phyloP scores from a whole-genome alignment of 768 basidiomycete genomes.

The Boletus reticulatus region DNA sequence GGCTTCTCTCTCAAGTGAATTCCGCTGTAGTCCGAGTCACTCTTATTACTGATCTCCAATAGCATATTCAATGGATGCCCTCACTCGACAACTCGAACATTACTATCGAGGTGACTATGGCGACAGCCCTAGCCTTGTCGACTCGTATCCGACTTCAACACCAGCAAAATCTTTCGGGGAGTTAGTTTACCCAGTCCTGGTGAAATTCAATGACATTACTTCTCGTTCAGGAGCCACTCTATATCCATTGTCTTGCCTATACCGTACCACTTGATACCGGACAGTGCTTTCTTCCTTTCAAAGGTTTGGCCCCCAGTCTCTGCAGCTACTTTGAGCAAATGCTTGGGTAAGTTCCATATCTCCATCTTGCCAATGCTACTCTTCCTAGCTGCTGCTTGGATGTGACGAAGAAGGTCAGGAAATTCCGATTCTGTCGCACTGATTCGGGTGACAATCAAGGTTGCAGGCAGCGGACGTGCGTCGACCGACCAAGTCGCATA shows the following conservation, averaged over 20 bases:
- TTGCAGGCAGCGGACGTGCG: slow-evolving; percentile 25
- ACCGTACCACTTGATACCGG: slow-evolving; percentile 52
- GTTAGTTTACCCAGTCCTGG: not conserved
- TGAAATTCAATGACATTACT: slow-evolving; percentile 26
- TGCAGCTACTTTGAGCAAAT: slow-evolving; percentile 30
- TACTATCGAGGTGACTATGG: too few species aligned
- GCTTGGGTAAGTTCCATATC: slow-evolving; percentile 43
- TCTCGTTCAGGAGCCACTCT: slow-evolving; percentile 50
- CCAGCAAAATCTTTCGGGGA: slow-evolving; percentile 38
- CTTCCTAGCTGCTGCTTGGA: slow-evolving; percentile 36
- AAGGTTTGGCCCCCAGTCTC: slow-evolving; percentile 31
- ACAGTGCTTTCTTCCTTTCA: slow-evolving; percentile 39
- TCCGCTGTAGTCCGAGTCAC: too few species aligned
- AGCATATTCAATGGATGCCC: too few species aligned
- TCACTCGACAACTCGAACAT: too few species aligned
- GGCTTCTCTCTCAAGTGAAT: too few species aligned
- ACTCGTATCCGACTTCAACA: slow-evolving; percentile 22
- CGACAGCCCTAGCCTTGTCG: too few species aligned
- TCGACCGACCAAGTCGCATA: slow-evolving; percentile 50
- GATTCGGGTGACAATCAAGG: slow-evolving; percentile 47
- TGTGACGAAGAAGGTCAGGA: slow-evolving; percentile 31
- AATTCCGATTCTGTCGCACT: slow-evolving; percentile 32
- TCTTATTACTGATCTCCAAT: too few species aligned
- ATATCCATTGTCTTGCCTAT: slow-evolving; percentile 31
- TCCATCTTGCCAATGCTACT: slow-evolving; percentile 40